A percentile compares a stretch with the other conserved stretches of the same genome.
phyloP scores from a whole-genome alignment of 768 basidiomycete genomes.

The Leccinum subgranulosum region DNA sequence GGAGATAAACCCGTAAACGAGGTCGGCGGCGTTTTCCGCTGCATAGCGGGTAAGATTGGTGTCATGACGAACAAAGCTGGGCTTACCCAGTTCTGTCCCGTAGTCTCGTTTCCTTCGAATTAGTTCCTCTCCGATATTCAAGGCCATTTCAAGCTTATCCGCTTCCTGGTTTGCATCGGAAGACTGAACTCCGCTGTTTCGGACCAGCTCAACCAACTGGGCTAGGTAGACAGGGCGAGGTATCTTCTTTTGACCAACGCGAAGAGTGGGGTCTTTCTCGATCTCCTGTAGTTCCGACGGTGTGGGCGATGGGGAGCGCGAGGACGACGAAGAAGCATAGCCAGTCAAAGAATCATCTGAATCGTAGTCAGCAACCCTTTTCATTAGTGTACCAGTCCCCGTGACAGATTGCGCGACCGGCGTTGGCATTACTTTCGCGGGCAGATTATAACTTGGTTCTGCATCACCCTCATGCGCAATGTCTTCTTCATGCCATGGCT shows the following conservation, averaged over 20 bases:
- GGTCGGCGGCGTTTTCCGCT: constrained; percentile 91
- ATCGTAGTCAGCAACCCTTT: constrained; percentile 45
- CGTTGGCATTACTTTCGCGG: constrained; percentile 8
- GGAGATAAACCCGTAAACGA: constrained; percentile 67
- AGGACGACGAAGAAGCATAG: constrained; percentile 64
- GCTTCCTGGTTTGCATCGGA: constrained; percentile 64
- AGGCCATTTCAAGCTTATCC: constrained; percentile 75
- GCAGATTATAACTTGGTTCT: constrained; percentile 11
- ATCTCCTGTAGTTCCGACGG: constrained; percentile 79
- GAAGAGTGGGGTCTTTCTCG: constrained; percentile 81
- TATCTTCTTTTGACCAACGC: constrained; percentile 64
- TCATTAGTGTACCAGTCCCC: constrained; percentile 3
- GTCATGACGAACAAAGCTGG: neutral
- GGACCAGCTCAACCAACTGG: constrained; percentile 78
- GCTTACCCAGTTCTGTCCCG: constrained; percentile 81
- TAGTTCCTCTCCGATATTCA: constrained; percentile 76
- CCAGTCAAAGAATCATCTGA: constrained; percentile 83
- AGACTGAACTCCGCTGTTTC: constrained; percentile 48
- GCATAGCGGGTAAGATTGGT: neutral
- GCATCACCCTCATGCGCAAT: constrained; percentile 2
- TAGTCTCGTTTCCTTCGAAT: constrained; percentile 81
- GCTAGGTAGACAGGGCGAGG: constrained; percentile 86
- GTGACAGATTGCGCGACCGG: neutral
- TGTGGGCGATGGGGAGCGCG: constrained; percentile 78
- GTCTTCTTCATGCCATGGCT: constrained; percentile 22